Evolutionary conservation across 305 asterid species (phyloP).

Genomic region (Solanum chacoense): DNA sequence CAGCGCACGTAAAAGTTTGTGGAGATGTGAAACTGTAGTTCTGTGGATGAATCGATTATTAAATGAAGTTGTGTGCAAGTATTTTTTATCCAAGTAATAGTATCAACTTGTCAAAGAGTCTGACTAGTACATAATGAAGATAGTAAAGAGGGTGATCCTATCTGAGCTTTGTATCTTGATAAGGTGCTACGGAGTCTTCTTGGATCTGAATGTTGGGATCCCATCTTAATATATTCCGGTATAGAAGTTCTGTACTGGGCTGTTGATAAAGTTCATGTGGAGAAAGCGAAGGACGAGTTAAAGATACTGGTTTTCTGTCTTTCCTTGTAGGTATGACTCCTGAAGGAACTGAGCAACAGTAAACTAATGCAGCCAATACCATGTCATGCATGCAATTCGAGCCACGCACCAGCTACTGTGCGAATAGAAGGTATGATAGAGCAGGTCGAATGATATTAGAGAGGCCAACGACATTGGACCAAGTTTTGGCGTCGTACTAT

Average conservation of each 20-base stretch:
- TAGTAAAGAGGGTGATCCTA: background rate
- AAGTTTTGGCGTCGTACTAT: background rate
- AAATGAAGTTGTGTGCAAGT: background rate
- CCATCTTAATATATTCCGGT: background rate
- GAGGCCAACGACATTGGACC: background rate
- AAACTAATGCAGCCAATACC: background rate
- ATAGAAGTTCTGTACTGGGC: background rate
- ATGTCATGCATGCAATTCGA: background rate
- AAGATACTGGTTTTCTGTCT: background rate
- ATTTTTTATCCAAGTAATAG: background rate
- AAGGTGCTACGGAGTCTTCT: background rate
- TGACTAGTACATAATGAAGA: background rate
- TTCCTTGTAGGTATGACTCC: conserved; percentile 2
- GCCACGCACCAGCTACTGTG: background rate
- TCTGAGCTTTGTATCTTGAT: background rate
- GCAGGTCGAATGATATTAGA: background rate
- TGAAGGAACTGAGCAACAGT: background rate
- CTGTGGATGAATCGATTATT: background rate
- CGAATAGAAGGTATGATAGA: background rate
- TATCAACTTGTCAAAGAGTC: background rate
- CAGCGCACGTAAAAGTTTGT: background rate
- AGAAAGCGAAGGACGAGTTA: background rate
- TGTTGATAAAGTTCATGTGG: background rate
- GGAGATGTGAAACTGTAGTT: background rate
- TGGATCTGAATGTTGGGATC: background rate